Base-by-base conservation (phyloP, 352 stramenopile species). In the Globisporangium paroecandrum region DNA sequence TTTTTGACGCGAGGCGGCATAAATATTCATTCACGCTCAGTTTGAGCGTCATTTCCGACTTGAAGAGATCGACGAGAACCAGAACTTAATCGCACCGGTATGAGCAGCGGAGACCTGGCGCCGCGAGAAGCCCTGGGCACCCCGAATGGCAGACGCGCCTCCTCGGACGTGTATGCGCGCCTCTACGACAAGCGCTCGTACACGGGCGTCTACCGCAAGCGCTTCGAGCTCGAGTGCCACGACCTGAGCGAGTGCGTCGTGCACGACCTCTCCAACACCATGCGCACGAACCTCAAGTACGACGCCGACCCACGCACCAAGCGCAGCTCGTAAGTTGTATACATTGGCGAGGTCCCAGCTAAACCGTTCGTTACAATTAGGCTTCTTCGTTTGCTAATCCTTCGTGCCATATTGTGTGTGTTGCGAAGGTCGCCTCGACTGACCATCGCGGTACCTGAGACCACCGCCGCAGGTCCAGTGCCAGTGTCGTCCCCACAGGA, bases 171-270 rank as follows among this genome's bases (percentile, higher is more conserved):
- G 43, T 90, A 87, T 69, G 75, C 77, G 62, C 72, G 82, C 5
- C 71, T 89, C 67, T 77, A 77, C 61, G 82, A 90, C 65, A 79
- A 74, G 12, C 79, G 83, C 32, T 90, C 77, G 51, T 89, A 86
- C 76, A 89, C 81, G n/a, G 82, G 82, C 29, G 73, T 89, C 46
- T 87, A 86, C 66, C 75, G 76, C 58, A 89, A 89, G 64, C 79
- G 82, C 32, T 89, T 90, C 60, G 79, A 90, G 62, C 57, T 66
- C 25, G 75, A 84, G 57, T 79, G 69, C 62, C 67, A 82, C 58
- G 75, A 86, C 62, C 68, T 81, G 27, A 85, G 72, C 32, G 78
- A 87, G 65, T 69, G 71, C 43, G 74, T 82, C 46, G 78, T 89
- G 58, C 77, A 87, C 59, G 77, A 84, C 60, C 62, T 89, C 58